Conservation (phyloP, 352 stramenopile species). For the Blastocystis hominis region DNA sequence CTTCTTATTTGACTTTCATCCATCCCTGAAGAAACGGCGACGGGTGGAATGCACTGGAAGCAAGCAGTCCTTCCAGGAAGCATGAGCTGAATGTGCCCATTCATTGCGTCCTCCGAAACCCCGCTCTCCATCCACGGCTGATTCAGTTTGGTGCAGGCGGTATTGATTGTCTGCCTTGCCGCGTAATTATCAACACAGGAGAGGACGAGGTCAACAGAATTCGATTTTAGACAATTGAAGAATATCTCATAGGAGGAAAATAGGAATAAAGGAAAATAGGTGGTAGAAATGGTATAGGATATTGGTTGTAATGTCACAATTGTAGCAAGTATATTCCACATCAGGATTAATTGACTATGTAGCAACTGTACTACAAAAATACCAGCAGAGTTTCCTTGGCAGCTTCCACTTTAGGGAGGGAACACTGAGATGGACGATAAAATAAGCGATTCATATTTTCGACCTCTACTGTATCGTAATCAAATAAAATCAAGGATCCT, state of each 20-base stretch:
- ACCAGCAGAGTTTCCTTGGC: constrained; percentile 74
- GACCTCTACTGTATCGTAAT: constrained; percentile 78
- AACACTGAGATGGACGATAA: constrained; percentile 74
- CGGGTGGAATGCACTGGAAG: constrained; percentile 75
- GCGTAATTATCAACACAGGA: constrained; percentile 80
- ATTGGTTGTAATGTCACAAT: constrained; percentile 72
- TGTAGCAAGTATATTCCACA: constrained; percentile 76
- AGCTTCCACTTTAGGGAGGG: constrained; percentile 74
- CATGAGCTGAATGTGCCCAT: constrained; percentile 76
- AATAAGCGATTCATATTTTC: constrained; percentile 82
- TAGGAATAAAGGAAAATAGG: background rate
- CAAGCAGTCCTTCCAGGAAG: constrained; percentile 73
- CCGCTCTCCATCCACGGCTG: constrained; percentile 78
- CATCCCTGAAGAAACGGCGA: constrained; percentile 74
- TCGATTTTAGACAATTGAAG: constrained; percentile 69
- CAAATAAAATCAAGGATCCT: constrained; percentile 77
- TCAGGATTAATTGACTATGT: constrained; percentile 73
- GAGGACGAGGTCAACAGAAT: constrained; percentile 73
- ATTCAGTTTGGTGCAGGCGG: constrained; percentile 75
- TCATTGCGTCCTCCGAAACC: constrained; percentile 77
- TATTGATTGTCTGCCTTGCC: constrained; percentile 73
- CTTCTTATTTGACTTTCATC: constrained; percentile 76
- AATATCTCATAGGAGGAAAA: constrained; percentile 74
- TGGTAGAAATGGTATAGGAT: background rate
- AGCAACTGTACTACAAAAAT: background rate